These are phyloP conservation scores for Pleurotus citrinopileatus DNA, from an alignment of 768 basidiomycete genomes.

Conservation along the genomic window DNA sequence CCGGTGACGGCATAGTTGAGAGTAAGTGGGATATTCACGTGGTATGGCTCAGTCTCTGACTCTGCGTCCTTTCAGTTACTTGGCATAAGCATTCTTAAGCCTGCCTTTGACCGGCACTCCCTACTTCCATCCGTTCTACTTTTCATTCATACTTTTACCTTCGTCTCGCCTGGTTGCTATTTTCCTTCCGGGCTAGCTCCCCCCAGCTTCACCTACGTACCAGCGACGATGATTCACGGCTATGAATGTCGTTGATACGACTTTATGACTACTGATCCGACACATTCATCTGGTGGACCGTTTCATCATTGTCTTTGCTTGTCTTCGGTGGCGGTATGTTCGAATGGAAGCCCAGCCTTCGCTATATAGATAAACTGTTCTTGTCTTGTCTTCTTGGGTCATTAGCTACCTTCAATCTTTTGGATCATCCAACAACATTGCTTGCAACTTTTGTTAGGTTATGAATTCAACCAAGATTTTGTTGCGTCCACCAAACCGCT, in stretches of 20 bases:
- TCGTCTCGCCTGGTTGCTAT: slow-evolving; percentile 6
- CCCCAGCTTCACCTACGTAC: neutral
- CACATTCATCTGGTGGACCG: slow-evolving; percentile 9
- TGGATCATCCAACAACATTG: too few relatives aligned
- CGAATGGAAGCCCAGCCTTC: too few relatives aligned
- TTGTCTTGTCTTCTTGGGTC: neutral
- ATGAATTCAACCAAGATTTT: too few relatives aligned
- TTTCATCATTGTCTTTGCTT: slow-evolving; percentile 3
- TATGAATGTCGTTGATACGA: slow-evolving; percentile 1
- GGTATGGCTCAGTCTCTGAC: slow-evolving; percentile 11
- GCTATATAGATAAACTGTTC: neutral
- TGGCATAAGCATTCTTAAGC: too few relatives aligned
- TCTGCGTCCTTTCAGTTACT: slow-evolving; percentile 28
- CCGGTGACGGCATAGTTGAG: slow-evolving; percentile 48
- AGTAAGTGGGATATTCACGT: slow-evolving; percentile 40
- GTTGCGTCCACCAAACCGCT: too few relatives aligned
- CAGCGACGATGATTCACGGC: slow-evolving; percentile 1
- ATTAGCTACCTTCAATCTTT: slow-evolving; percentile 5
- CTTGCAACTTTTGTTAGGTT: too few relatives aligned
- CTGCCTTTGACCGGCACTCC: too few relatives aligned
- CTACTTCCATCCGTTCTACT: slow-evolving; percentile 37
- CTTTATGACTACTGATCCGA: neutral
- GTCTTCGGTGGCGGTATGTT: slow-evolving; percentile 10
- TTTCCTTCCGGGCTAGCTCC: neutral
- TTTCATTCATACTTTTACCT: slow-evolving; percentile 11